Percentiles rank a stretch among this genome's conserved stretches.
These are phyloP conservation scores for Penicillium brevicompactum DNA, from an alignment of 2,329 filamentous ascomycete genomes.

Conservation along the genomic window DNA sequence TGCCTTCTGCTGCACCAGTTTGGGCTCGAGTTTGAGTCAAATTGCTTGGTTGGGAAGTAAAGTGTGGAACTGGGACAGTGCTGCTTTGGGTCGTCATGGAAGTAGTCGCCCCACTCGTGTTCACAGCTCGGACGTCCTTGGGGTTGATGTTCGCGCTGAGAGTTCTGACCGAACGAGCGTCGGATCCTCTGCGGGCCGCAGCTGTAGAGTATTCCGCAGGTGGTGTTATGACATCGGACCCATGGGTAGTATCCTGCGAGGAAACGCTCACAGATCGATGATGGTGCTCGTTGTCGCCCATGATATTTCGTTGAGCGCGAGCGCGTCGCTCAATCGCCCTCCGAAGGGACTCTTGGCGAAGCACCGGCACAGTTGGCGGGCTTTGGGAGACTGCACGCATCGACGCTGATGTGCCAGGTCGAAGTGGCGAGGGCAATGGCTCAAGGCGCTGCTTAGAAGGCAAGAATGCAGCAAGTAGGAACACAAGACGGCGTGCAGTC, in stretches of 20 bases:
- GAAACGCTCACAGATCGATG: conserved; percentile 48
- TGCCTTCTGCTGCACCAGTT: conserved; percentile 28
- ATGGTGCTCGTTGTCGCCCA: conserved; percentile 36
- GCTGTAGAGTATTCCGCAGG: conserved; percentile 21
- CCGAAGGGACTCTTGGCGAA: conserved; percentile 56
- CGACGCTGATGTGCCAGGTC: conserved; percentile 48
- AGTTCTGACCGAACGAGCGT: conserved; percentile 47
- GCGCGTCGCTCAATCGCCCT: conserved; percentile 56
- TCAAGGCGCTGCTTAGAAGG: conserved; percentile 51
- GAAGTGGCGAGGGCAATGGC: conserved; percentile 39
- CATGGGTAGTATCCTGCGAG: conserved; percentile 45
- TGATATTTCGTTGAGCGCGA: conserved; percentile 47
- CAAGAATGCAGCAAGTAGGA: conserved; percentile 60
- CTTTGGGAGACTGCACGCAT: conserved; percentile 55
- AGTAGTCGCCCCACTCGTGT: conserved; percentile 54
- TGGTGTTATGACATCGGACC: conserved; percentile 28
- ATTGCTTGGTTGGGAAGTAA: conserved; percentile 46
- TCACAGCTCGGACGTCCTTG: conserved; percentile 47
- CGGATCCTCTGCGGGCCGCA: conserved; percentile 42
- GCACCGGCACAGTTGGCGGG: conserved; percentile 52
- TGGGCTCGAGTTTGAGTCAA: conserved; percentile 29
- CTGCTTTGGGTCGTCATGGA: conserved; percentile 54
- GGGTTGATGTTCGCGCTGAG: conserved; percentile 49
- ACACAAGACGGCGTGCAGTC: conserved; percentile 60
- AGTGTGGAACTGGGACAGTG: conserved; percentile 56